Conservation (phyloP, 257 asterid species). For the Salvia hispanica region DNA sequence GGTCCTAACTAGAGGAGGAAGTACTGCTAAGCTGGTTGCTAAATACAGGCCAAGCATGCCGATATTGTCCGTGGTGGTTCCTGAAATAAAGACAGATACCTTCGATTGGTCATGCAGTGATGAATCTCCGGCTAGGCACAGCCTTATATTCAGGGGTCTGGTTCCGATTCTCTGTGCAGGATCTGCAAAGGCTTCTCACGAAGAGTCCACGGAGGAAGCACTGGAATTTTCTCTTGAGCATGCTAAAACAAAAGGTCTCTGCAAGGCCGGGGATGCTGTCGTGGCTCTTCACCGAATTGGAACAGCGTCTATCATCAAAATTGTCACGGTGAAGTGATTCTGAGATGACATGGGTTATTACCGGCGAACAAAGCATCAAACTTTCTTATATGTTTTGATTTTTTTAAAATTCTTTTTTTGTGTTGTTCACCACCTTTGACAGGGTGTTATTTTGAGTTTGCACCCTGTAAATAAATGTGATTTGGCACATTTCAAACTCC, state of each 20-base stretch:
- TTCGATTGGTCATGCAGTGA: conserved; percentile 53
- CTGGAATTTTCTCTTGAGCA: conserved; percentile 45
- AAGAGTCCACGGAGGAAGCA: conserved; percentile 51
- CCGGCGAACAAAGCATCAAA: conserved; percentile 3
- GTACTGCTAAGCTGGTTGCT: conserved; percentile 54
- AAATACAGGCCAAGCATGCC: conserved; percentile 56
- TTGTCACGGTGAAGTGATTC: conserved; percentile 39
- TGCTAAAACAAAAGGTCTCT: conserved; percentile 41
- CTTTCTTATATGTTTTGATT: background rate
- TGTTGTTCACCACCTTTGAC: conserved; percentile 24
- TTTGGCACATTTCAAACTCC: conserved; percentile 6
- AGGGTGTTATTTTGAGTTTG: background rate
- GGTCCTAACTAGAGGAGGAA: conserved; percentile 53
- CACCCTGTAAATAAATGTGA: conserved; percentile 21
- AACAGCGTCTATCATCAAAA: conserved; percentile 47
- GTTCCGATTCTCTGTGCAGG: conserved; percentile 48
- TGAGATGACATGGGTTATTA: background rate
- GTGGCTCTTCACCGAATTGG: conserved; percentile 52
- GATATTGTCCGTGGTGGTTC: conserved; percentile 47
- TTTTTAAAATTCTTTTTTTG: background rate
- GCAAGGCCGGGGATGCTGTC: conserved; percentile 44
- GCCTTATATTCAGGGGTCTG: conserved; percentile 48
- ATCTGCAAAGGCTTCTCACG: conserved; percentile 50
- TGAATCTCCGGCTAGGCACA: conserved; percentile 51
- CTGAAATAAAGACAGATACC: conserved; percentile 45